Percentiles rank a stretch among this genome's conserved stretches.
Conservation (phyloP, 176 grass and related monocot genomes). For the Saccharum spontaneum region DNA sequence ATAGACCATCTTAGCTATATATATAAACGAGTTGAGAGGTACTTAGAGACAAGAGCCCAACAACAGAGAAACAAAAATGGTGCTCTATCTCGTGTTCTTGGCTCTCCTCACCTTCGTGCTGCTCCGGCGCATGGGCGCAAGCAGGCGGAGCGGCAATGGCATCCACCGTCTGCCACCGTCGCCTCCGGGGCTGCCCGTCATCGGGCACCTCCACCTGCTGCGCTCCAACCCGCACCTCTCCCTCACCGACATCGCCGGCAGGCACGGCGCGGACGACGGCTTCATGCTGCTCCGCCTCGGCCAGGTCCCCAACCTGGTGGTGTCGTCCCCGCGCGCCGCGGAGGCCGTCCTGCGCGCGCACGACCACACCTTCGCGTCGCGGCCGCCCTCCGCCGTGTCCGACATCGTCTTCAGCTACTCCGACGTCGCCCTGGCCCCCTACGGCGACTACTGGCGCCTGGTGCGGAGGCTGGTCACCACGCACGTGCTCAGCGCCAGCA, state of each 20-base stretch:
- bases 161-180: background rate
- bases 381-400: background rate
- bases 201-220: background rate
- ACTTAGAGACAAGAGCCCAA: background rate
- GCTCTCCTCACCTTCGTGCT: background rate
- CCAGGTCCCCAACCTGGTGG: background rate
- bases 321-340: background rate
- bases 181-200: background rate
- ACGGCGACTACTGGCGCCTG: background rate
- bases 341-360: background rate
- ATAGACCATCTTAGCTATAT: too few relatives aligned
- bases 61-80: background rate
- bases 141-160: background rate
- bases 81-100: background rate
- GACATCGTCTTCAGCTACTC: background rate
- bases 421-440: background rate
- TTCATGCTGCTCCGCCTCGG: background rate
- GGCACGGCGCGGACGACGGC: background rate
- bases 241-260: background rate
- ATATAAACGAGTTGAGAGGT: background rate
- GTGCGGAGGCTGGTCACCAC: background rate
- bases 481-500: background rate
- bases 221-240: background rate
- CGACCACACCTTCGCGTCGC: background rate
- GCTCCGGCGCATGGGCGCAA: background rate